A percentile compares a stretch with the other conserved stretches of the same genome.
phyloP scores from a whole-genome alignment of 2,329 filamentous ascomycete species.

The Curvularia eragrostidis region DNA sequence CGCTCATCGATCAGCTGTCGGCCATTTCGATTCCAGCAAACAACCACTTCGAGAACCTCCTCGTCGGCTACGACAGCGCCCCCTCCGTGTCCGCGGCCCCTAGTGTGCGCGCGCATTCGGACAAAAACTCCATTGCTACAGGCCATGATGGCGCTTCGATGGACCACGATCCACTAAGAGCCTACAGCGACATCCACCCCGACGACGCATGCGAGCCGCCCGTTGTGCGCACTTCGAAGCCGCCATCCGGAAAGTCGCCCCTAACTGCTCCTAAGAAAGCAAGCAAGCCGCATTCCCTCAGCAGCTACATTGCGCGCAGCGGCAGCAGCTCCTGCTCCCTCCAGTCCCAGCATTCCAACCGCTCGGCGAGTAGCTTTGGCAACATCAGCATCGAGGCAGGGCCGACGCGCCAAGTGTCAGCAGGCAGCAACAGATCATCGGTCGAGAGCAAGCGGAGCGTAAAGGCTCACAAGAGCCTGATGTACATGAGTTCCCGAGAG shows the following conservation, averaged over 20 bases:
- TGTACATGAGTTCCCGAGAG: slow-evolving; percentile 78
- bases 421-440: slow-evolving; percentile 43
- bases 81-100: slow-evolving; percentile 32
- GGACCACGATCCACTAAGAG: slow-evolving; percentile 65
- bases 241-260: slow-evolving; percentile 75
- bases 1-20: slow-evolving; percentile 67
- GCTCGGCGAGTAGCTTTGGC: slow-evolving; percentile 48
- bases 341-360: slow-evolving; percentile 45
- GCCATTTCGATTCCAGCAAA: slow-evolving; percentile 68
- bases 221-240: slow-evolving; percentile 81
- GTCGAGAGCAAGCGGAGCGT: slow-evolving; percentile 46
- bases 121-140: slow-evolving; percentile 26
- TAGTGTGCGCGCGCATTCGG: slow-evolving; percentile 36
- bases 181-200: slow-evolving; percentile 57
- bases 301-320: slow-evolving; percentile 62
- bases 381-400: slow-evolving; percentile 52
- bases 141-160: slow-evolving; percentile 64
- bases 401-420: slow-evolving; percentile 34
- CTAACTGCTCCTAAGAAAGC: slow-evolving; percentile 66
- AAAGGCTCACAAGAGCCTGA: slow-evolving; percentile 62
- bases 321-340: slow-evolving; percentile 45
- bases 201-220: slow-evolving; percentile 70
- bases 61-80: slow-evolving; percentile 41
- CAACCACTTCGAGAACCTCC: slow-evolving; percentile 69
- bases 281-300: slow-evolving; percentile 57